phyloP scores from a whole-genome alignment of 495 filamentous ascomycete species.

The Penicillium longicatenatum region DNA sequence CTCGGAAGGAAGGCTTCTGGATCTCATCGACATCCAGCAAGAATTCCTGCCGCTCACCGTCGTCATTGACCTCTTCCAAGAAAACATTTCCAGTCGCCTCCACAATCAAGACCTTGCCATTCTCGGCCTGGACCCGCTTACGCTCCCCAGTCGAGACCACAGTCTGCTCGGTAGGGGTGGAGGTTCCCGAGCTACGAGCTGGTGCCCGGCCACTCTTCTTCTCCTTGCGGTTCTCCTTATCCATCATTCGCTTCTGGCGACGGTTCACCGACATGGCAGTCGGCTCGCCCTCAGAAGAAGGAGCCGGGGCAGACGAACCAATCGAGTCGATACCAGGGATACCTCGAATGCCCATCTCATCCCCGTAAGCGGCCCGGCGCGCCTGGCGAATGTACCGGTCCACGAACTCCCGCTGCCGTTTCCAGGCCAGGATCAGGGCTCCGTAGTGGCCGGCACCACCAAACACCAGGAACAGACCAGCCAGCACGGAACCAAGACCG shows the following conservation, averaged over 20 bases:
- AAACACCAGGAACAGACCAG: conserved; percentile 80
- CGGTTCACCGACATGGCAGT: conserved; percentile 69
- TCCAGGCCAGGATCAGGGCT: conserved; percentile 80
- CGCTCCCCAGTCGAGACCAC: conserved; percentile 64
- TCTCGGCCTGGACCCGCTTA: conserved; percentile 85
- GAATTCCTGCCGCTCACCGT: conserved; percentile 79
- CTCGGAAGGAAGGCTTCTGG: conserved; percentile 60
- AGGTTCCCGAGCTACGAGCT: conserved; percentile 46
- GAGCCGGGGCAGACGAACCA: conserved; percentile 37
- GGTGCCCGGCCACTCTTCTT: conserved; percentile 42
- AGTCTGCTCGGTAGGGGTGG: conserved; percentile 46
- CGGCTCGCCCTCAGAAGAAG: conserved; percentile 37
- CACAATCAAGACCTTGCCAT: conserved; percentile 92
- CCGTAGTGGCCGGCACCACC: conserved; percentile 86
- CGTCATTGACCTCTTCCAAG: conserved; percentile 84
- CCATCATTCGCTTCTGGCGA: conserved; percentile 82
- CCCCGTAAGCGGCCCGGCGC: conserved; percentile 84
- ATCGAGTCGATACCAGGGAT: conserved; percentile 65
- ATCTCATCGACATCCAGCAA: conserved; percentile 78
- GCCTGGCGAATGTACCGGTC: conserved; percentile 90
- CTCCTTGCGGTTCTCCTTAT: conserved; percentile 76
- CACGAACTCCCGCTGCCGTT: conserved; percentile 86
- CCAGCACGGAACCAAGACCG: conserved; percentile 79
- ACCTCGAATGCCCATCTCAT: conserved; percentile 64
- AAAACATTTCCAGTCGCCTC: conserved; percentile 91